Percentiles rank a stretch among this genome's conserved stretches.
Evolutionary conservation across 371 early-diverging fungal genomes (phyloP).

Genomic region (Syncephalastrum racemosum): DNA sequence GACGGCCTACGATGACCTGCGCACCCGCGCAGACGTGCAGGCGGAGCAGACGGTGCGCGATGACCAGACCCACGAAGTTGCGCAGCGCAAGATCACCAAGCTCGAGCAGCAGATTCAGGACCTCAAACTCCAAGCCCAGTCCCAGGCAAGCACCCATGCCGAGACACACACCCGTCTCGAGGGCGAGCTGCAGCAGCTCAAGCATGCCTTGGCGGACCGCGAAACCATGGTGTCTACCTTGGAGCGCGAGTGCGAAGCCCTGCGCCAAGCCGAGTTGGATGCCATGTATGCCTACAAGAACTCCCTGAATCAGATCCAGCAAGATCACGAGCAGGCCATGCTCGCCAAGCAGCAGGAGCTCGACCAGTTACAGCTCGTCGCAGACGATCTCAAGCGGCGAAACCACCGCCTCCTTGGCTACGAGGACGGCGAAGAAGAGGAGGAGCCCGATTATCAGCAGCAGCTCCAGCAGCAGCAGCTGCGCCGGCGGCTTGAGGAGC

Average conservation of each 20-base stretch:
- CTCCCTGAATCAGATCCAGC: constrained; percentile 21
- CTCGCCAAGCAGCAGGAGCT: constrained; percentile 14
- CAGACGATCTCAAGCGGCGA: constrained; percentile 30
- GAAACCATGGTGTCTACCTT: constrained; percentile 28
- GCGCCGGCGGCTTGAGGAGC: constrained; percentile 41
- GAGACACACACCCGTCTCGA: constrained; percentile 9
- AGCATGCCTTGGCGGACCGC: constrained; percentile 19
- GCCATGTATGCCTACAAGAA: constrained; percentile 35
- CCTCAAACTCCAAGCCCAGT: constrained; percentile 2
- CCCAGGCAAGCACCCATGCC: constrained; percentile 12
- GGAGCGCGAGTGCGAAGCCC: constrained; percentile 42
- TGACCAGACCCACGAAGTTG: constrained; percentile 14
- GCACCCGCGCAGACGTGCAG: constrained; percentile 11
- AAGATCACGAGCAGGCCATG: constrained; percentile 7
- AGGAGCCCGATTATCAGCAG: constrained; percentile 1
- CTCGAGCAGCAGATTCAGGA: constrained; percentile 18
- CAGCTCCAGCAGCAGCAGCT: constrained; percentile 24
- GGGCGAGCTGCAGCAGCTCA: constrained; percentile 14
- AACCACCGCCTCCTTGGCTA: constrained; percentile 12
- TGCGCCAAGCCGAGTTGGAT: constrained; percentile 33
- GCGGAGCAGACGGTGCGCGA: constrained; percentile 13
- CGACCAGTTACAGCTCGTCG: constrained; percentile 10
- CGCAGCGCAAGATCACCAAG: constrained; percentile 21
- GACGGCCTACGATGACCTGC: constrained; percentile 7
- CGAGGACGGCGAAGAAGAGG: constrained; percentile 20